A percentile compares a stretch with the other conserved stretches of the same genome.
Conservation (phyloP, 129 eudicot genomes). For the Rutidosis leptorrhynchoides region DNA sequence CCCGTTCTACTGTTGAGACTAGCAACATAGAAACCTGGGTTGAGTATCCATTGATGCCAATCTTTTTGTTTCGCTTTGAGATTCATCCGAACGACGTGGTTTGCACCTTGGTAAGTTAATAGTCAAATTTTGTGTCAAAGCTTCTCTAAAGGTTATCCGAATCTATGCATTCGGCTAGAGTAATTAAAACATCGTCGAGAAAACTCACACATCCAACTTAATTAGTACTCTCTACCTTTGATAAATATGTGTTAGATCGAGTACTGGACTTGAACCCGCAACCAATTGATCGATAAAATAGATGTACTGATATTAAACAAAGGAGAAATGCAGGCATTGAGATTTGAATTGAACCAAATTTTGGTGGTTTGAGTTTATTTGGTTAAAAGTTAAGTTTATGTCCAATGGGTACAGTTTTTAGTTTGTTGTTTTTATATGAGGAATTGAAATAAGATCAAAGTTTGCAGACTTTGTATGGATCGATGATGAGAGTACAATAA, state of each 20-base stretch:
- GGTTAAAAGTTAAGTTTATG: constrained; percentile 1
- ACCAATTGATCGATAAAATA: background rate
- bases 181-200: background rate
- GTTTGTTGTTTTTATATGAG: constrained; percentile 8
- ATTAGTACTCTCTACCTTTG: background rate
- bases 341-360: background rate
- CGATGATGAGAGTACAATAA: constrained; percentile 27
- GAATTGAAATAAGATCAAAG: background rate
- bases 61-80: too few relatives aligned
- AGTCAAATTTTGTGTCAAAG: too few relatives aligned
- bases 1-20: too few relatives aligned
- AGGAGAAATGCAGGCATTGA: background rate
- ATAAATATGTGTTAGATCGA: background rate
- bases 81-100: too few relatives aligned
- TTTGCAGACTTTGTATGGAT: constrained; percentile 20
- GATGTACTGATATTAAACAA: too few relatives aligned
- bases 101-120: too few relatives aligned
- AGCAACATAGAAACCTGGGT: too few relatives aligned
- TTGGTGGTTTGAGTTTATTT: constrained; percentile 13
- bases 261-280: background rate
- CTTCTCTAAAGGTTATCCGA: background rate
- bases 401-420: constrained; percentile 28
- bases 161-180: background rate
- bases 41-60: too few relatives aligned
- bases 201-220: background rate